These are phyloP conservation scores for Tetrapisispora phaffii DNA, from an alignment of 805 yeast species.

Conservation along the genomic window DNA sequence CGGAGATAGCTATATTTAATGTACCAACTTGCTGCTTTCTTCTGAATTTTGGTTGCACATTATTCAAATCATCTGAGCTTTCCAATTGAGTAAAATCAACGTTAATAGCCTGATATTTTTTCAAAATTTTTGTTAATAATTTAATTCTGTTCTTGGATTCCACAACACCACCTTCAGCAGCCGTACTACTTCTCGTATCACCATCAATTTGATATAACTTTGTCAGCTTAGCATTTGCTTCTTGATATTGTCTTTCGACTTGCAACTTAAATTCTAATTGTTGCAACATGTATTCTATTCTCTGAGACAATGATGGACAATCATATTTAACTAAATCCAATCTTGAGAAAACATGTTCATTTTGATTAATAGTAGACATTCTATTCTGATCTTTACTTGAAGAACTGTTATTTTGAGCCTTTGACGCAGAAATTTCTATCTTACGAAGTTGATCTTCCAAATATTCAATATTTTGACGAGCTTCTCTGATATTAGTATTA, in stretches of 20 bases:
- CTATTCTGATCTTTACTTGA: conserved; percentile 17
- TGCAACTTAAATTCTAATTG: conserved; percentile 88
- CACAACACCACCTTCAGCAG: conserved; percentile 77
- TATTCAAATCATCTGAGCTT: conserved; percentile 50
- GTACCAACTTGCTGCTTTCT: conserved; percentile 79
- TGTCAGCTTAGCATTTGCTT: conserved; percentile 83
- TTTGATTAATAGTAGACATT: conserved; percentile 32
- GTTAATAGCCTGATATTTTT: conserved; percentile 83
- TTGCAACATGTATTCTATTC: conserved; percentile 91
- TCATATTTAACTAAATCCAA: conserved; percentile 84
- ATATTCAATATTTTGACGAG: conserved; percentile 83
- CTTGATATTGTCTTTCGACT: conserved; percentile 87
- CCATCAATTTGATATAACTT: conserved; percentile 85
- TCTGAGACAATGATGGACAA: conserved; percentile 88
- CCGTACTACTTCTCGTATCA: conserved; percentile 72
- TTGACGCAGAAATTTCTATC: conserved; percentile 27
- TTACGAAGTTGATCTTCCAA: conserved; percentile 67
- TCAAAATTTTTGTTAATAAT: conserved; percentile 70
- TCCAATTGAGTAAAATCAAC: conserved; percentile 51
- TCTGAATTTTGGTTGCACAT: conserved; percentile 62
- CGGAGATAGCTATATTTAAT: conserved; percentile 59
- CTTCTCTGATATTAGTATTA: conserved; percentile 82
- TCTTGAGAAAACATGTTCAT: conserved; percentile 42
- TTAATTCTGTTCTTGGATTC: conserved; percentile 83
- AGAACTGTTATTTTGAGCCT: conserved; percentile 4